Evolutionary conservation across 768 basidiomycete genomes (phyloP).

Genomic region (Panellus pusillus): DNA sequence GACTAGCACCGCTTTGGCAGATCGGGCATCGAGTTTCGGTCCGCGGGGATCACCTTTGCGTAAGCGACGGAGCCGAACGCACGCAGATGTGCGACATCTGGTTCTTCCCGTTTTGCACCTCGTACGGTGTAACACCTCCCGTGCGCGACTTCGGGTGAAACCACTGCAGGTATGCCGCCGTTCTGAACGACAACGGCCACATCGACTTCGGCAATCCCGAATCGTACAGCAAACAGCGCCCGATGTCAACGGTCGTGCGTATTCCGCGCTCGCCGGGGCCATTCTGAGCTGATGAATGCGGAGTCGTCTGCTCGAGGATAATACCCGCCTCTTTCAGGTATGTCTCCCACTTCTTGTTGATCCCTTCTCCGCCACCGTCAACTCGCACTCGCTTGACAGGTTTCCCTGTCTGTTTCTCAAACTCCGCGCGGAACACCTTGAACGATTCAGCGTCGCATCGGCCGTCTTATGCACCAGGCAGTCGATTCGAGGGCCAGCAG

Average conservation of each 20-base stretch:
- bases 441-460: background rate
- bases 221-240: conserved; percentile 24
- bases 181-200: conserved; percentile 16
- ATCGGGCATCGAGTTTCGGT: too few relatives aligned
- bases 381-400: background rate
- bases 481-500: background rate
- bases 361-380: background rate
- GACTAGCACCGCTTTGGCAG: conserved; percentile 18
- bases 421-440: background rate
- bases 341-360: background rate
- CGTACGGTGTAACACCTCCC: conserved; percentile 12
- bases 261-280: conserved; percentile 31
- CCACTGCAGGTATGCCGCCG: conserved; percentile 19
- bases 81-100: conserved; percentile 28
- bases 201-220: conserved; percentile 21
- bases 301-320: conserved; percentile 22
- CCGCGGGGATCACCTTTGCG: conserved; percentile 24
- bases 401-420: background rate
- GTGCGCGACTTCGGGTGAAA: background rate
- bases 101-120: conserved; percentile 21
- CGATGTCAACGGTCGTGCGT: conserved; percentile 26
- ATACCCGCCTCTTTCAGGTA: background rate
- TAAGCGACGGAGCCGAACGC: conserved; percentile 33
- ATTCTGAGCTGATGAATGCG: conserved; percentile 32
- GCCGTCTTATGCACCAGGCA: background rate